Conservation (phyloP, 2,329 filamentous ascomycete genomes). For the Orbilia ellipsospora region DNA sequence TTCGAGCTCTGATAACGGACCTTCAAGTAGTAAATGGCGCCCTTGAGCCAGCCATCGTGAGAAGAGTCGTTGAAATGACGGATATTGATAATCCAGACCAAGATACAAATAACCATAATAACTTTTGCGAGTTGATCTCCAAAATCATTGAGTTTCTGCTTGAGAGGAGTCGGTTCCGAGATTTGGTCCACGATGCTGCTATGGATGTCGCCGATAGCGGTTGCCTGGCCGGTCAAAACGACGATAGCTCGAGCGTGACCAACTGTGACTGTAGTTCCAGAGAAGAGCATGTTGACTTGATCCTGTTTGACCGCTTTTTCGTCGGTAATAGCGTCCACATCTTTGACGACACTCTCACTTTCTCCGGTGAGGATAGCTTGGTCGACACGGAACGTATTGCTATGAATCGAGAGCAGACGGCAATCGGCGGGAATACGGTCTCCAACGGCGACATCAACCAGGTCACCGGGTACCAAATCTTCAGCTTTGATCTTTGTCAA, state of each 20-base stretch:
- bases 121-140: conserved; percentile 96
- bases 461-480: conserved; percentile 92
- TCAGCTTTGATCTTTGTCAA: conserved; percentile 91
- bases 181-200: conserved; percentile 99
- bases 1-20: conserved; percentile 50
- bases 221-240: conserved; percentile 86
- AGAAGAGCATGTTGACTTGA: conserved; percentile 97
- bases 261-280: conserved; percentile 94
- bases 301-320: conserved; percentile 93
- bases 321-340: conserved; percentile 76
- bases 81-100: conserved; percentile 99
- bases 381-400: conserved; percentile 96
- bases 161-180: conserved; percentile 93
- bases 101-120: conserved; percentile 93
- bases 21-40: conserved; percentile 98
- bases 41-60: conserved; percentile 93
- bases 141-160: conserved; percentile 99
- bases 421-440: conserved; percentile 96
- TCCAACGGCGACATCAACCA: conserved; percentile 87
- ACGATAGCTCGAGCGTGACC: conserved; percentile 92
- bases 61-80: conserved; percentile 95
- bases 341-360: conserved; percentile 95
- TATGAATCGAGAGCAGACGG: conserved; percentile 86
- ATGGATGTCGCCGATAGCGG: conserved; percentile 97
- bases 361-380: conserved; percentile 97